Base-by-base conservation (phyloP, 1,139 yeast species). In the Saccharomyces uvarum region DNA sequence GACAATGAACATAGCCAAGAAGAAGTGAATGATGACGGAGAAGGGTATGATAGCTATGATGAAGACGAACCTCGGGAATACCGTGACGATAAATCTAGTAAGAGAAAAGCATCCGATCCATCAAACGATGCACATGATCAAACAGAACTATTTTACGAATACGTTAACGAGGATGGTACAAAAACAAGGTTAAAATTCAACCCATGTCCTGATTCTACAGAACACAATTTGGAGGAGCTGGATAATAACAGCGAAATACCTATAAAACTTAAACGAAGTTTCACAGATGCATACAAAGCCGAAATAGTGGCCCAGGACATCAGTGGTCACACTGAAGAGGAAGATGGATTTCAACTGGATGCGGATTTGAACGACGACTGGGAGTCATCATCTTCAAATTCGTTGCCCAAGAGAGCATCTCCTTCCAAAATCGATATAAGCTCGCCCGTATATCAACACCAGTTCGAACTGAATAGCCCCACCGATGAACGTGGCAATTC, bases 111-210 rank as follows among this genome's bases (percentile, higher is more conserved):
- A 11, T 19, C 24, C 11, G 24, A 16, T 2, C 13, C 50, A 47
- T 65, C 53, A 55, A 63, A 53, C 54, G 67, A 61, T 51, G 58
- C 51, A 48, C 67, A 60, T 32, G 59, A 59, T 16, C 66, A 67
- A n/a, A 57, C 60, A n/a, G 24, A 38, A 13, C 24, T 38, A 16
- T 65, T 73, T 54, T 70, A 71, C 56, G 74, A 73, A 38, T 76
- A 73, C 51, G 77, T 72, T n/a, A 75, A 72, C 28, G 75, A 73
- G 16, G 73, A 70, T 32, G 75, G 74, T 21, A 64, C 59, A 32
- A 68, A 57, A 44, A 59, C 64, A 3, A 52, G 59, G 44, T 28
- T 61, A 14, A 60, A 63, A 29, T 44, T 59, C 16, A 56, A 62
- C 26, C 58, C 62, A n/a, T 57, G 53, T 47, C 48, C 46, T 33